Conservation (phyloP, 2,329 filamentous ascomycete genomes). For the Drechmeria coniospora region DNA sequence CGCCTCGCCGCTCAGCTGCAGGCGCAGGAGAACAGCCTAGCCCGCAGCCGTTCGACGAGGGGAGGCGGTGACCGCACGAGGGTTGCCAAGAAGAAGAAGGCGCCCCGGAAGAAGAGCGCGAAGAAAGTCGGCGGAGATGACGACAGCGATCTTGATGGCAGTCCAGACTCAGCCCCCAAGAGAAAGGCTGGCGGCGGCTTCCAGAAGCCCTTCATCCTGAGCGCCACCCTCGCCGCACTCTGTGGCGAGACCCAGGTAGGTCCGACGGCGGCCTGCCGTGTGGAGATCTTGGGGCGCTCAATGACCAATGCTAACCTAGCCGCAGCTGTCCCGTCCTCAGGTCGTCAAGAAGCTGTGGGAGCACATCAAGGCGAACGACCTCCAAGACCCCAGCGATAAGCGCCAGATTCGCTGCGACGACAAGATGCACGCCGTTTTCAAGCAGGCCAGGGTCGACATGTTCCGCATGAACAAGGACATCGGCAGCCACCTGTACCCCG, state of each 20-base stretch:
- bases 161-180: conserved; percentile 44
- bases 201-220: conserved; percentile 71
- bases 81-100: conserved; percentile 48
- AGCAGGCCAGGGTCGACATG: conserved; percentile 85
- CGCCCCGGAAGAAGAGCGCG: conserved; percentile 55
- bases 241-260: conserved; percentile 53
- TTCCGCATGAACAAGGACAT: conserved; percentile 99
- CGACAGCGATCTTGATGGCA: conserved; percentile 59
- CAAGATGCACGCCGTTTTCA: conserved; percentile 81
- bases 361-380: conserved; percentile 74
- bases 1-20: conserved; percentile 76
- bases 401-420: conserved; percentile 90
- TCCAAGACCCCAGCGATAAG: conserved; percentile 85
- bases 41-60: conserved; percentile 56
- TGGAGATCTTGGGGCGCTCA: too few relatives aligned
- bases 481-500: conserved; percentile 73
- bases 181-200: conserved; percentile 85
- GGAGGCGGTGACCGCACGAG: conserved; percentile 50
- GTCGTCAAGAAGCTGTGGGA: conserved; percentile 95
- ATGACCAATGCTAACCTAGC: not conserved
- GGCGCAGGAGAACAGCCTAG: conserved; percentile 70
- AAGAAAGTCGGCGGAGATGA: conserved; percentile 66
- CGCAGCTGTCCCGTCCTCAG: conserved; percentile 76
- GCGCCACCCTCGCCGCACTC: conserved; percentile 51
- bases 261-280: conserved; percentile 4